Conservation (phyloP, 2,329 filamentous ascomycete species). For the Neurospora sp. region DNA sequence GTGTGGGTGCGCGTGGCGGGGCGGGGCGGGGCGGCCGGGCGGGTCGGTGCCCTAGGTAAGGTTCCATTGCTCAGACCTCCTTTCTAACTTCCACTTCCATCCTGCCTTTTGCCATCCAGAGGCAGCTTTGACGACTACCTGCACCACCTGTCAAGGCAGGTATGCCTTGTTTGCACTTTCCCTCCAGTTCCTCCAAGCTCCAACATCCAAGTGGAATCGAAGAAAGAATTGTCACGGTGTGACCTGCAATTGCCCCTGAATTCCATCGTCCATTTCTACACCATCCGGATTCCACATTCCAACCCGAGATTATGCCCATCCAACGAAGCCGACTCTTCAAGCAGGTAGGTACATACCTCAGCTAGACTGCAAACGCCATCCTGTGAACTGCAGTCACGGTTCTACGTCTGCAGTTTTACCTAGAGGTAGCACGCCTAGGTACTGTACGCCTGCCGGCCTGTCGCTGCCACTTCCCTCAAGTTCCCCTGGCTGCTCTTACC, state of each 20-base stretch:
- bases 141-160: not conserved
- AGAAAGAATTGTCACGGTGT: not conserved
- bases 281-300: not conserved
- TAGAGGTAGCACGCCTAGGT: not conserved
- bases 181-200: not conserved
- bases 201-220: not conserved
- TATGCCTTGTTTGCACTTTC: constrained; percentile 3
- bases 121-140: not conserved
- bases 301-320: not conserved
- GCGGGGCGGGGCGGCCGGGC: not conserved
- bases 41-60: not conserved
- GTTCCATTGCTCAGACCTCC: not conserved
- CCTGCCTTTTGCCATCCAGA: not conserved
- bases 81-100: not conserved
- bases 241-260: not conserved
- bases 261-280: not conserved
- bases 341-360: not conserved
- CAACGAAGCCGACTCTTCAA: not conserved
- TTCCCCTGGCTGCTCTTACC: not conserved
- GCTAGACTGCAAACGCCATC: not conserved
- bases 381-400: not conserved
- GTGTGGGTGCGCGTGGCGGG: too few species aligned
- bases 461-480: not conserved
- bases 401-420: not conserved
- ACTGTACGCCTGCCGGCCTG: not conserved